Percentiles rank a stretch among this genome's conserved stretches.
phyloP scores from a whole-genome alignment of 257 asterid genomes.

The Salvia hispanica region DNA sequence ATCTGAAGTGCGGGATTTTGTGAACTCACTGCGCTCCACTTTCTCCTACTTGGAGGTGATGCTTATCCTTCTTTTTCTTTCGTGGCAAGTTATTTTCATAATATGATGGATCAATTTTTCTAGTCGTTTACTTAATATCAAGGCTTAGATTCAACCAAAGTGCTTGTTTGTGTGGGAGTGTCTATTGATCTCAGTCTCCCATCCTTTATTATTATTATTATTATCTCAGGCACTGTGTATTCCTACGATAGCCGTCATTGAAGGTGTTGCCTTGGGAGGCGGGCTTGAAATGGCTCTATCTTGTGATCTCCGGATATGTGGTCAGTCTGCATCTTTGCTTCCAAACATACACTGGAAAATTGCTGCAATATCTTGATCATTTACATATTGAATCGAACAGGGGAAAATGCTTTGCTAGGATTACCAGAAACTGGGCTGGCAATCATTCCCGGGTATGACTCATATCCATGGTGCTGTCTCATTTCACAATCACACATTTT shows the following conservation, averaged over 20 bases:
- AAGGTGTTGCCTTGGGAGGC: constrained; percentile 94
- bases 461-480: constrained; percentile 7
- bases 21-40: constrained; percentile 67
- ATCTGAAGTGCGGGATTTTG: constrained; percentile 63
- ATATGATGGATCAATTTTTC: constrained; percentile 1
- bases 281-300: constrained; percentile 96
- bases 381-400: constrained; percentile 40
- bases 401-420: constrained; percentile 82
- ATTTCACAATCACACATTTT: background rate
- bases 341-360: background rate
- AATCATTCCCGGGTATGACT: constrained; percentile 83
- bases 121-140: background rate
- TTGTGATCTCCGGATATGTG: constrained; percentile 93
- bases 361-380: constrained; percentile 17
- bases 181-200: background rate
- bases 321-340: constrained; percentile 41
- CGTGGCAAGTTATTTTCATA: constrained; percentile 4
- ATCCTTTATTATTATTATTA: constrained; percentile 11
- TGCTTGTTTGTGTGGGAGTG: constrained; percentile 1
- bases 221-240: constrained; percentile 61
- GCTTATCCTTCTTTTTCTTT: constrained; percentile 26
- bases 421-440: constrained; percentile 98
- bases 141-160: background rate
- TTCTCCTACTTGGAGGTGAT: constrained; percentile 82
- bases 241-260: constrained; percentile 92